phyloP scores from a whole-genome alignment of 2,329 filamentous ascomycete genomes.

The Lecanicillium sp. region DNA sequence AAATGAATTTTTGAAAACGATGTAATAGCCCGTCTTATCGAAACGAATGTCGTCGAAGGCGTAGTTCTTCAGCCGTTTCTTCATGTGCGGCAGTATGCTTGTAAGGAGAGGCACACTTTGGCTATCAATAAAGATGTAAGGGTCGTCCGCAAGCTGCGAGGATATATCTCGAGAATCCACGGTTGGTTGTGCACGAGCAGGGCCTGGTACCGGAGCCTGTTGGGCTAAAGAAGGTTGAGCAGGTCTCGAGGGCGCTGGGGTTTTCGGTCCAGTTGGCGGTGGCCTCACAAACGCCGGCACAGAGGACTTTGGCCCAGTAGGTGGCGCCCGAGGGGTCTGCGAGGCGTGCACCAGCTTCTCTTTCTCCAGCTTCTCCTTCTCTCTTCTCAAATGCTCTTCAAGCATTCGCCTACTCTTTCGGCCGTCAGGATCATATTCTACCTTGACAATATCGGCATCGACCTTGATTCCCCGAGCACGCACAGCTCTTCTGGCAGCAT shows the following conservation, averaged over 20 bases:
- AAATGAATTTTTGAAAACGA: constrained; percentile 76
- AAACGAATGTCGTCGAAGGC: constrained; percentile 73
- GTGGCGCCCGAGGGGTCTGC: constrained; percentile 24
- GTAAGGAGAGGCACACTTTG: constrained; percentile 79
- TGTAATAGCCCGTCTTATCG: constrained; percentile 82
- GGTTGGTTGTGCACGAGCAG: constrained; percentile 31
- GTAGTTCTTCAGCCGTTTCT: constrained; percentile 79
- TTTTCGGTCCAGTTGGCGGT: constrained; percentile 80
- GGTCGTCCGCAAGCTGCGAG: constrained; percentile 64
- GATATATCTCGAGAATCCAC: constrained; percentile 62
- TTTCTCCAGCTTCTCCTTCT: constrained; percentile 51
- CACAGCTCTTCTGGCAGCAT: constrained; percentile 75
- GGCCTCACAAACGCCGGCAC: constrained; percentile 34
- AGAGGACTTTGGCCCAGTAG: constrained; percentile 28
- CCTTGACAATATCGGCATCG: constrained; percentile 67
- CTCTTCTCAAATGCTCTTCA: constrained; percentile 62
- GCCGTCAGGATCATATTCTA: constrained; percentile 86
- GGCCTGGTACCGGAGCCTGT: constrained; percentile 20
- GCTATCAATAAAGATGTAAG: constrained; percentile 86
- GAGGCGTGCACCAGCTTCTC: constrained; percentile 21
- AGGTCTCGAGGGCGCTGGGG: constrained; percentile 43
- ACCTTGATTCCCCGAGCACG: constrained; percentile 71
- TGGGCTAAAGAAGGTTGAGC: constrained; percentile 36
- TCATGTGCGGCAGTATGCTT: constrained; percentile 82
- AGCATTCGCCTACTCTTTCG: constrained; percentile 73